Evolutionary conservation across 805 yeast genomes (phyloP).

Genomic region (Metschnikowia hibisci): DNA sequence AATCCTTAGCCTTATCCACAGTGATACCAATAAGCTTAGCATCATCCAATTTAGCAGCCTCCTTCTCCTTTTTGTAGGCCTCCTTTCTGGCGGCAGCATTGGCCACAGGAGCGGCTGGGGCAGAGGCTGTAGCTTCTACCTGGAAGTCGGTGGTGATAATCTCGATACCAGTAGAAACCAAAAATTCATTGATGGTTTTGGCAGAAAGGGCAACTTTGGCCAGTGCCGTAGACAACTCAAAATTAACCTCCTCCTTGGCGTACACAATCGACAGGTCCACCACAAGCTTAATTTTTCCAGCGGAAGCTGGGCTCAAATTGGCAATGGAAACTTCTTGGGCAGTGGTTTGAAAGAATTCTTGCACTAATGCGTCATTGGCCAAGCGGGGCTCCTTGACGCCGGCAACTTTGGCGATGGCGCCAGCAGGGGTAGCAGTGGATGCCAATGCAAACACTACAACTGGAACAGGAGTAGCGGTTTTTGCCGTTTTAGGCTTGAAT

Average conservation of each 20-base stretch:
- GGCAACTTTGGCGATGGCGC: constrained; percentile 60
- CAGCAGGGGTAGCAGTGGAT: constrained; percentile 65
- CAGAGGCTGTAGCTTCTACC: constrained; percentile 37
- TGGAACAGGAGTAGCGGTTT: constrained; percentile 74
- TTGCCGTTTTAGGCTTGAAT: constrained; percentile 89
- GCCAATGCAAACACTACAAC: constrained; percentile 74
- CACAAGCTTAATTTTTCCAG: constrained; percentile 57
- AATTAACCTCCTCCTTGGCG: constrained; percentile 35
- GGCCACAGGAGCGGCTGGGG: constrained; percentile 21
- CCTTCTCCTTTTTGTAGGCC: constrained; percentile 35
- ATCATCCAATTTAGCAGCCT: constrained; percentile 63
- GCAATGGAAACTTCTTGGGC: constrained; percentile 65
- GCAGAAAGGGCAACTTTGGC: constrained; percentile 51
- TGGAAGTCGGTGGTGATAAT: constrained; percentile 52
- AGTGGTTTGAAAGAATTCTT: constrained; percentile 52
- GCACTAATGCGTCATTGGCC: constrained; percentile 77
- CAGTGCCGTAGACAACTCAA: constrained; percentile 49
- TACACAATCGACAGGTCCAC: constrained; percentile 49
- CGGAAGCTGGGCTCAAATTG: constrained; percentile 39
- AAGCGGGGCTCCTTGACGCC: constrained; percentile 80
- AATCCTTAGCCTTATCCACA: constrained; percentile 85
- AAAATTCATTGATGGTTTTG: constrained; percentile 41
- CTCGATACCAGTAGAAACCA: constrained; percentile 49
- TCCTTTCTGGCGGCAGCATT: constrained; percentile 24
- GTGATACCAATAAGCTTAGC: constrained; percentile 95